Evolutionary conservation across 179 eudicot genomes (phyloP), one percentile per base, ranked within the genome.

Genomic region (Silene noctiflora): DNA sequence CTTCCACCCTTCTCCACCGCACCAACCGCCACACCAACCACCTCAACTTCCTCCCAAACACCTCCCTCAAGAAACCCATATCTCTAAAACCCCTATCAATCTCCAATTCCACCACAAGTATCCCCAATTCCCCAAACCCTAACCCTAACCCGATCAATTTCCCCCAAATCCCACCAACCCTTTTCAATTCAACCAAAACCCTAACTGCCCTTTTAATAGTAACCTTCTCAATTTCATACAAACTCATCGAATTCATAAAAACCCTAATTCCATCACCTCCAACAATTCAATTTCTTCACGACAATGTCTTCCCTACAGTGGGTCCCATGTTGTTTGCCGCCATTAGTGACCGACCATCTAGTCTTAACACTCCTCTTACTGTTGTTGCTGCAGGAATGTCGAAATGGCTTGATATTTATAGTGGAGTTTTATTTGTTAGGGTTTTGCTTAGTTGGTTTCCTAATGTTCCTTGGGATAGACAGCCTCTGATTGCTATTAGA

Each of bases 391-490:
- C 88, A 0, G 93, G 89, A 0, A 77, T 90, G 84, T 79, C 90
- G 14, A 90, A 90, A 61, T 90, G 96, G 96, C 85, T 91, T 6
- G 91, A 91, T 81, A 83, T 89, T 7, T 91, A 88, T 46, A 81
- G 89, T 33, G 92, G 89, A 66, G 84, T 90, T 67, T 81, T 90
- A 74, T 79, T 90, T 90, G 89, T 90, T 82, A 79, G 96, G 88
- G 88, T 90, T 82, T 81, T 90, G 80, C 83, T 90, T 6, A 84
- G 89, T 55, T 90, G 95, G 95, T 91, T 91, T 39, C 97, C 97
- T 0, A 91, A 91, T 78, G 87, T 90, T 3, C 92, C 91, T 1
- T 91, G 97, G 97, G 97, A 91, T 11, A 70, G 84, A 21, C 97
- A 90, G 82, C 97, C 97, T 0, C 62, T 91, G 27, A 84, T 90